phyloP scores from a whole-genome alignment of 768 basidiomycete species.

The Pleurotus ostreatus region DNA sequence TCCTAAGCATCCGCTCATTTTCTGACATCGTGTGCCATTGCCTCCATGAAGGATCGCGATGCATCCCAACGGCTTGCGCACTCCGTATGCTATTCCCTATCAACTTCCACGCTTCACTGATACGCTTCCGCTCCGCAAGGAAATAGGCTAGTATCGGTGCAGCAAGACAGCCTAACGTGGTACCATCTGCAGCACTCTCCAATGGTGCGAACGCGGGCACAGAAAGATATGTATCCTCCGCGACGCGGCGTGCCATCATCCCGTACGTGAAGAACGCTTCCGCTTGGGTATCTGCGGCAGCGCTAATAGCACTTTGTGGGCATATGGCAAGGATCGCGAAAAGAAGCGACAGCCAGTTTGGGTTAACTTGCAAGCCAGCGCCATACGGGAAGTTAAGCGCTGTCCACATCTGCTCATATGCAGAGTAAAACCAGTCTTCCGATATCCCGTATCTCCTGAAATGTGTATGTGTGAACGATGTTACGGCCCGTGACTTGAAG shows the following conservation, averaged over 20 bases:
- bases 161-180: constrained; percentile 42
- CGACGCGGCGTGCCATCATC: constrained; percentile 40
- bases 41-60: constrained; percentile 37
- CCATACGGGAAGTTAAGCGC: constrained; percentile 27
- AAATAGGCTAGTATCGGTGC: constrained; percentile 40
- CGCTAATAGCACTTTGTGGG: constrained; percentile 21
- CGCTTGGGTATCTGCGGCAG: constrained; percentile 18
- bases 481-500: background rate
- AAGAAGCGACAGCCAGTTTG: constrained; percentile 48
- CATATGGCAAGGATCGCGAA: constrained; percentile 44
- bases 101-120: constrained; percentile 48
- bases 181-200: constrained; percentile 41
- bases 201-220: constrained; percentile 28
- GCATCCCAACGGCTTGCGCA: constrained; percentile 39
- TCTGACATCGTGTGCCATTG: constrained; percentile 40
- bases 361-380: constrained; percentile 37
- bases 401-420: constrained; percentile 44
- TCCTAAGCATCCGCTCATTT: constrained; percentile 36
- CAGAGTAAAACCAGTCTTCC: constrained; percentile 41
- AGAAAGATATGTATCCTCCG: constrained; percentile 39
- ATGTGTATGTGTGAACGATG: background rate
- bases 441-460: constrained; percentile 38
- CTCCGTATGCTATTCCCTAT: constrained; percentile 35
- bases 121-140: constrained; percentile 40
- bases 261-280: constrained; percentile 37